Percentiles rank a stretch among this genome's conserved stretches.
phyloP scores from a whole-genome alignment of 805 yeast genomes.

The Ogataea pignaliae region DNA sequence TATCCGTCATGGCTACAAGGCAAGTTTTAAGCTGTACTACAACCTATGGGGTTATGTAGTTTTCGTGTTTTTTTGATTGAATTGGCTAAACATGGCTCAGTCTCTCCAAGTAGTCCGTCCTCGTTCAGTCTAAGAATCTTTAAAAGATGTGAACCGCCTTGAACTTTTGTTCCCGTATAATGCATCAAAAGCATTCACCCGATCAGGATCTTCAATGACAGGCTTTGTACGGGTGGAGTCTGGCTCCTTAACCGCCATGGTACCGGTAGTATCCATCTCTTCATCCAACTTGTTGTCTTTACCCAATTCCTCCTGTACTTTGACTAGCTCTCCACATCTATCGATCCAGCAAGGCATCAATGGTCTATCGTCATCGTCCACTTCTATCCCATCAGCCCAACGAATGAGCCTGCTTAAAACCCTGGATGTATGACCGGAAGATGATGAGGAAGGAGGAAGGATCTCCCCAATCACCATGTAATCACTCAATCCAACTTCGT shows the following conservation, averaged over 20 bases:
- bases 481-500: conserved; percentile 7
- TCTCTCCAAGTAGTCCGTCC: too few relatives aligned
- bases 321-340: conserved; percentile 22
- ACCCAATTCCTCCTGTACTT: not conserved
- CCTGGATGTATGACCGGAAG: not conserved
- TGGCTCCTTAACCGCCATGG: not conserved
- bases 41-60: too few relatives aligned
- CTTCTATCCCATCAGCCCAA: conserved; percentile 14
- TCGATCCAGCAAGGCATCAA: conserved; percentile 14
- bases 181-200: conserved; percentile 19
- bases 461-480: conserved; percentile 25
- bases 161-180: conserved; percentile 12
- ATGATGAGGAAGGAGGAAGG: too few relatives aligned
- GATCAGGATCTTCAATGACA: not conserved
- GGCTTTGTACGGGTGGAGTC: not conserved
- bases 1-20: too few relatives aligned
- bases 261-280: not conserved
- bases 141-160: too few relatives aligned
- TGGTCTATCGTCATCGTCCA: conserved; percentile 16
- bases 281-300: not conserved
- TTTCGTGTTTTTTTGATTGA: too few relatives aligned
- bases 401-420: conserved; percentile 4
- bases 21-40: too few relatives aligned
- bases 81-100: too few relatives aligned
- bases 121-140: too few relatives aligned